These are phyloP conservation scores for Nemania sp. DNA, from an alignment of 2,329 filamentous ascomycete genomes.

Conservation along the genomic window DNA sequence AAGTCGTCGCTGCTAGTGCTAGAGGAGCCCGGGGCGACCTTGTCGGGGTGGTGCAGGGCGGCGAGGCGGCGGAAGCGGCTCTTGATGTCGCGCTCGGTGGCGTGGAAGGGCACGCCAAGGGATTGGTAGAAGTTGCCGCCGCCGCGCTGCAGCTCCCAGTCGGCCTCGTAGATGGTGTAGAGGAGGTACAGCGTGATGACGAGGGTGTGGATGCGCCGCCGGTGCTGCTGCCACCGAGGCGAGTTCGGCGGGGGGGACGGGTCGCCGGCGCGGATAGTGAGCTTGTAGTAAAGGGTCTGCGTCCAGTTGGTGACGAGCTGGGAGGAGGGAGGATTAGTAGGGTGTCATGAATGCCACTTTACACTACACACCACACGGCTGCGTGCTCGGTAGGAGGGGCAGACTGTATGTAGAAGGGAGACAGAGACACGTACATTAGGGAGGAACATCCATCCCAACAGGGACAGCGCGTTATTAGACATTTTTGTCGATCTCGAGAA, in stretches of 20 bases:
- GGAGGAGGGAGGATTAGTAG: slow-evolving; percentile 7
- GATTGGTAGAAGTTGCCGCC: slow-evolving; percentile 84
- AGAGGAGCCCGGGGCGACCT: slow-evolving; percentile 60
- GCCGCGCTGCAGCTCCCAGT: slow-evolving; percentile 78
- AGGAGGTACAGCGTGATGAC: slow-evolving; percentile 86
- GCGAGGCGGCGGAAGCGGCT: slow-evolving; percentile 84
- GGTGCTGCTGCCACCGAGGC: slow-evolving; percentile 77
- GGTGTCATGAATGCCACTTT: neutral
- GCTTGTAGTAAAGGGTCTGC: slow-evolving; percentile 85
- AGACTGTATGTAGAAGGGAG: too few relatives aligned
- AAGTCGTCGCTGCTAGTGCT: slow-evolving; percentile 55
- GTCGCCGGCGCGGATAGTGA: slow-evolving; percentile 90
- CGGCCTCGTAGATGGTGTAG: slow-evolving; percentile 93
- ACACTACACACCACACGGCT: neutral
- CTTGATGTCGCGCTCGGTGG: slow-evolving; percentile 82
- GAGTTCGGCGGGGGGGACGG: slow-evolving; percentile 78
- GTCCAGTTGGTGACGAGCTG: slow-evolving; percentile 82
- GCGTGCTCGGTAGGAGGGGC: neutral
- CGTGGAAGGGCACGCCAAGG: slow-evolving; percentile 76
- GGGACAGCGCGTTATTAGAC: slow-evolving; percentile 61
- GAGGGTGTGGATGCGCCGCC: slow-evolving; percentile 83
- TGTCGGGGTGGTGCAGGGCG: slow-evolving; percentile 85
- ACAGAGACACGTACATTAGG: slow-evolving; percentile 58
- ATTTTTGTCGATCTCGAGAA: slow-evolving; percentile 50
- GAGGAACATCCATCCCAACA: slow-evolving; percentile 69